Base-by-base conservation (phyloP, 164 flowering plant species). In the Berberis vulgaris region DNA sequence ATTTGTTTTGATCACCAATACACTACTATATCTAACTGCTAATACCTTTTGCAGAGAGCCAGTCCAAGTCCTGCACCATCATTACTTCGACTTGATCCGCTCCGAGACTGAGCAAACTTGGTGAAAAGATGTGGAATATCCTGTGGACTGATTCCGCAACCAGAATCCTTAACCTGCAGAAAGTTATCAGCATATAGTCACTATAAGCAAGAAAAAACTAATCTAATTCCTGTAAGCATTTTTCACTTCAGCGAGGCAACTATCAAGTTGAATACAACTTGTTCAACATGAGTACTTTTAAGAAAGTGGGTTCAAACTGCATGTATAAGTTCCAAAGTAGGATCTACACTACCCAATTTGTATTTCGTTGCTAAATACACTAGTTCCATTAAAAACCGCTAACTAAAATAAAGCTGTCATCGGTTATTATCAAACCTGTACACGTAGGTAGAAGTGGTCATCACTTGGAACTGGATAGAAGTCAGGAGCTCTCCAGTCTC, bases 131-230 rank as follows among this genome's bases (percentile, higher is more conserved):
- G 73, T 6, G 85, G 85, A 61, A 80, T 67, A 53, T 83, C 91
- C 66, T 74, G 85, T 52, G 83, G 79, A 47, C 45, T 71, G 64
- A 88, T 71, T 42, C 95, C 95, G 62, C 86, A 74, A 42, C 91
- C 89, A 66, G 88, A 70, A 71, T 85, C 95, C 69, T 78, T 80
- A 49, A 87, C 84, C 95, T 85, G 84, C 71, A 73, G 8, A 3
- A 50, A 52, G 26, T 6, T 26, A 52, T 7, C 6, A 47, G 43
- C 43, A 12, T 42, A 52, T 10, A 7, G 13, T 52, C 11, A 52
- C 10, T 52, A 7, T 10, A 52, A 7, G 54, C 10, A 12, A 52
- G 3, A 52, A 26, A 52, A 52, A 52, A 26, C 2, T 26, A 26
- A 26, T 26, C 26, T 26, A 26, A 26, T 26, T 26, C 26, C 26